Percentiles rank a stretch among this genome's conserved stretches.
These are phyloP conservation scores for Isatis tinctoria DNA, from an alignment of 345 rosid genomes.

Conservation along the genomic window DNA sequence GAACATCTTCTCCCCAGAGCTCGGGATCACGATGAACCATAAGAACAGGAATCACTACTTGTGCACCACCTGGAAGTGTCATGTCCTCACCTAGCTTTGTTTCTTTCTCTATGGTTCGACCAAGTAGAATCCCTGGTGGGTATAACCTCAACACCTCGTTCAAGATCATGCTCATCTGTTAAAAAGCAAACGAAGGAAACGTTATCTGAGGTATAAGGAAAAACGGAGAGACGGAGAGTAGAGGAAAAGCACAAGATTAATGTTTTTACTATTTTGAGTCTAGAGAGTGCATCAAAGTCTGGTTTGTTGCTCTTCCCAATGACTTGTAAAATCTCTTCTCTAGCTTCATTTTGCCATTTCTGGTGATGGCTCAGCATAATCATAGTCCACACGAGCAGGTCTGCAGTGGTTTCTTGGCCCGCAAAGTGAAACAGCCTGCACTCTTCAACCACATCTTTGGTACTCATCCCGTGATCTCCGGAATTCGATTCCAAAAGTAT, in stretches of 20 bases:
- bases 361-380: conserved; percentile 49
- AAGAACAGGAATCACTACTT: conserved; percentile 26
- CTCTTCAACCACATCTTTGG: conserved; percentile 60
- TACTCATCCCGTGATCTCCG: conserved; percentile 34
- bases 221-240: neutral
- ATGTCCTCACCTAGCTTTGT: conserved; percentile 41
- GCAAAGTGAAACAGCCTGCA: conserved; percentile 67
- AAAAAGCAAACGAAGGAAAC: neutral
- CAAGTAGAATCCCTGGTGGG: conserved; percentile 27
- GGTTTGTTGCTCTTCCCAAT: conserved; percentile 38
- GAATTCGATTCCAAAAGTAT: conserved; percentile 40
- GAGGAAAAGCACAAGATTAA: neutral
- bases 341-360: conserved; percentile 63
- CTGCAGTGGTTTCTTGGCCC: conserved; percentile 70
- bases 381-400: conserved; percentile 62
- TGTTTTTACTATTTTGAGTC: conserved; percentile 43
- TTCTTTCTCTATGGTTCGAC: conserved; percentile 29
- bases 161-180: conserved; percentile 32
- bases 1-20: conserved; percentile 55
- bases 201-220: neutral
- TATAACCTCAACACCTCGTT: conserved; percentile 35
- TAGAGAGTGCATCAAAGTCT: conserved; percentile 37
- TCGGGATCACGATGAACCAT: conserved; percentile 47
- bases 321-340: conserved; percentile 55
- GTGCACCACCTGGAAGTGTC: conserved; percentile 35